Evolutionary conservation across 2,329 filamentous ascomycete species (phyloP).

Genomic region (Cladosporium halotolerans): DNA sequence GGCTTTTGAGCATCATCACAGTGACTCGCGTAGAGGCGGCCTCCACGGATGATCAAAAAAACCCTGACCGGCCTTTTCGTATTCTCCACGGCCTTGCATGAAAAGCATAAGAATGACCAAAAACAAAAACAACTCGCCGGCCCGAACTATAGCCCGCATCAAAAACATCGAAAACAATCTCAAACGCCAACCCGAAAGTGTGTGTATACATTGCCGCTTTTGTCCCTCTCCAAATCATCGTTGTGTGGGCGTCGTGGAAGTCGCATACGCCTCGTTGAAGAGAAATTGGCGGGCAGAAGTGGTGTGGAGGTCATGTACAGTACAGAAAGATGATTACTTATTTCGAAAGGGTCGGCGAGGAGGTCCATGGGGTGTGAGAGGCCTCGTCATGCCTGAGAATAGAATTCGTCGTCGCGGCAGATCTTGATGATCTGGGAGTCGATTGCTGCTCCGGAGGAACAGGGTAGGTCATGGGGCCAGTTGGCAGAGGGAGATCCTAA

Average conservation of each 20-base stretch:
- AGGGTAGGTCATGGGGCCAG: not conserved
- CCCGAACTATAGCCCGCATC: no score
- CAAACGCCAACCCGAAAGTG: not conserved
- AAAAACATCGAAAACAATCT: not conserved
- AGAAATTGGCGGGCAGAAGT: not conserved
- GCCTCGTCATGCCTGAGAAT: not conserved
- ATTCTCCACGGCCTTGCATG: not conserved
- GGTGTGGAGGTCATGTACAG: conserved; percentile 6
- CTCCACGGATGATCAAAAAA: not conserved
- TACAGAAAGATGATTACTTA: conserved; percentile 2
- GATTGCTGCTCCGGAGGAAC: not conserved
- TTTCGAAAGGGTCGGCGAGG: not conserved
- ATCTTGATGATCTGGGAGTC: not conserved
- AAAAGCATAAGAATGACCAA: not conserved
- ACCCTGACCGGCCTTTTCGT: not conserved
- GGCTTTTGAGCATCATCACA: not conserved
- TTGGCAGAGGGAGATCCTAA: not conserved
- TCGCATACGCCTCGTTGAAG: not conserved
- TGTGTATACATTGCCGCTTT: not conserved
- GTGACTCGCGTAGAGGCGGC: not conserved
- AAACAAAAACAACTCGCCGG: not conserved
- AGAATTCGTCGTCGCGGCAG: not conserved
- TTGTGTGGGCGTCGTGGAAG: not conserved
- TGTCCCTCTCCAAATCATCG: not conserved
- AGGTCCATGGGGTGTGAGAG: not conserved